Evolutionary conservation across 2,329 filamentous ascomycete genomes (phyloP).

Genomic region (Botrytis medusae): DNA sequence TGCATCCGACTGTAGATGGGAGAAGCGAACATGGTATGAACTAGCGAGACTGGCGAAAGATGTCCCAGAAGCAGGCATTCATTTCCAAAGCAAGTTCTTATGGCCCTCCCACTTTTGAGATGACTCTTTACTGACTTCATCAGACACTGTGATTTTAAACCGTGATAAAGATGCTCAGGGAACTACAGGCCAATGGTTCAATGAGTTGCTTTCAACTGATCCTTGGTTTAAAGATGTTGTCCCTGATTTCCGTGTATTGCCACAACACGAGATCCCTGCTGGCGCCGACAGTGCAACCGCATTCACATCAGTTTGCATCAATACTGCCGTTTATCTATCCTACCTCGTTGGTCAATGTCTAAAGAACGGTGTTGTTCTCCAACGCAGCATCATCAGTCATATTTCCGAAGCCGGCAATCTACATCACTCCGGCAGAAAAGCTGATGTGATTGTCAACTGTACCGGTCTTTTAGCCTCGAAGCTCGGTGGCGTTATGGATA

Average conservation of each 20-base stretch:
- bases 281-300: constrained; percentile 70
- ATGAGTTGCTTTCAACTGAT: constrained; percentile 63
- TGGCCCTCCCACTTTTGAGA: neutral
- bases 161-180: constrained; percentile 32
- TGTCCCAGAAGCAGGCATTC: constrained; percentile 75
- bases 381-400: constrained; percentile 64
- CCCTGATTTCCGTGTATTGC: constrained; percentile 66
- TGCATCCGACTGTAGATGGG: constrained; percentile 50
- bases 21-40: constrained; percentile 63
- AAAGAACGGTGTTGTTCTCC: constrained; percentile 67
- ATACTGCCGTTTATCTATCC: constrained; percentile 82
- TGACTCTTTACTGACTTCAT: constrained; percentile 3
- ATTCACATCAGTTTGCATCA: constrained; percentile 88
- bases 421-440: constrained; percentile 57
- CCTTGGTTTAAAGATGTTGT: constrained; percentile 75
- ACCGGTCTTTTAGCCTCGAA: constrained; percentile 74
- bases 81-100: constrained; percentile 62
- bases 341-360: constrained; percentile 82
- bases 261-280: constrained; percentile 56
- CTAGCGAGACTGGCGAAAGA: constrained; percentile 60
- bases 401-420: constrained; percentile 66
- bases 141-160: constrained; percentile 54
- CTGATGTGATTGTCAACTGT: constrained; percentile 77
- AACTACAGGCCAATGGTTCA: constrained; percentile 48
- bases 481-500: constrained; percentile 80